Evolutionary conservation across 2,329 filamentous ascomycete species (phyloP), one percentile per base, ranked within the genome.

Genomic region (Amesomyces nigricolor): DNA sequence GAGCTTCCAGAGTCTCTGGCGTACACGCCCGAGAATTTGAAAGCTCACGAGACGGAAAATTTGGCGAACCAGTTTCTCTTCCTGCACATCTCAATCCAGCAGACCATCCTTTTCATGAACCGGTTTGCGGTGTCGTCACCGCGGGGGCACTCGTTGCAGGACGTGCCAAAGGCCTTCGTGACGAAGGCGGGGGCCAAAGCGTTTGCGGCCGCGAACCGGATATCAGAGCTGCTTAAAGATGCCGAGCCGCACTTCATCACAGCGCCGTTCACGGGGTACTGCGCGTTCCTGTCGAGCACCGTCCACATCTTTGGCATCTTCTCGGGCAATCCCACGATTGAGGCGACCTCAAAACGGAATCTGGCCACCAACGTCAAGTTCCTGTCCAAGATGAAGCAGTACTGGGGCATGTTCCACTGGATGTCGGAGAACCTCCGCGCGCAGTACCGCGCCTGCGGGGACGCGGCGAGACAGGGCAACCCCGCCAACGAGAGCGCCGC

Each of bases 321-420:
- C 67, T 94, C 90, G 4, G 89, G 89, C 59, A 91, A 95, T 61
- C 75, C 84, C 13, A 75, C 82, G 10, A 79, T 95, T 48, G 89
- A 95, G 68, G 79, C 81, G 11, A 81, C 82, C 8, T 90, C 89
- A 8, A 96, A 95, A 72, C 83, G 85, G 61, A 91, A 96, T 65
- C 76, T 96, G 14, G 85, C 88, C 1, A 88, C 86, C 61, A 97
- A 96, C 62, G 87, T 97, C 64, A 89, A 87, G 66, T 97, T 94
- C 65, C 74, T 99, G 44, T 87, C 87, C 53, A 94, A 89, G 71
- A 95, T 97, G 89, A 96, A 96, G 76, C 89, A 89, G 58, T 91
- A 94, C 66, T 99, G 94, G 94, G 94, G 92, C 58, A 95, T 96
- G 87, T 96, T 97, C 67, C 89, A 96, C 68, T 96, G 91, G 73